A percentile compares a stretch with the other conserved stretches of the same genome.
Evolutionary conservation across 176 grass and related monocot genomes (phyloP).

Genomic region (Ananas comosus): DNA sequence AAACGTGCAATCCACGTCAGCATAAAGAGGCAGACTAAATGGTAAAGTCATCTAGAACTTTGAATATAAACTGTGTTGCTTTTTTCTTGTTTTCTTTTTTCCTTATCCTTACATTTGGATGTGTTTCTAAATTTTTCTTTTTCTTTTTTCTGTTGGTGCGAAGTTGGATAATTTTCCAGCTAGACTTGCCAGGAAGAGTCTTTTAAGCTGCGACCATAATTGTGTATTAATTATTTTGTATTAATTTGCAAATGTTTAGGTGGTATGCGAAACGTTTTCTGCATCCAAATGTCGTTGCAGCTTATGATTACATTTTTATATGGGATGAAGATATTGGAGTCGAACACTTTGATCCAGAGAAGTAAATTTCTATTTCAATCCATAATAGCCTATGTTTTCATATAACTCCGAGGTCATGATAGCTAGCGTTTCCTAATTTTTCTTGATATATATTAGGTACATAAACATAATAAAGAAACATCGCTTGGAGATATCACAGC

Average conservation of each 20-base stretch:
- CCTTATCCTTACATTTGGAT: neutral
- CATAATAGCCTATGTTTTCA: neutral
- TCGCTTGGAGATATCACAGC: constrained; percentile 23
- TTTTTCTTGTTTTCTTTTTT: neutral
- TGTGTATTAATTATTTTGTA: neutral
- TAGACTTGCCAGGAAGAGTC: neutral
- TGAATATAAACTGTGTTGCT: neutral
- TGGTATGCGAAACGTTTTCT: constrained; percentile 27
- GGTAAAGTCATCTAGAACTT: constrained; percentile 23
- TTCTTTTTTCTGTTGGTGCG: neutral
- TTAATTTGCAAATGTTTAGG: constrained; percentile 8
- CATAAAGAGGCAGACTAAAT: constrained; percentile 84
- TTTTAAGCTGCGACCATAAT: neutral
- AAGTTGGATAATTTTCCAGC: neutral
- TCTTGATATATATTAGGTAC: constrained; percentile 5
- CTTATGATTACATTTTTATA: constrained; percentile 22
- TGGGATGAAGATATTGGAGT: constrained; percentile 22
- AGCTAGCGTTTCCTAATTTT: neutral
- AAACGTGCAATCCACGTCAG: constrained; percentile 86
- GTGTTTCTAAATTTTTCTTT: neutral
- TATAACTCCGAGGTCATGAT: neutral
- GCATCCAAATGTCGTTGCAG: constrained; percentile 16
- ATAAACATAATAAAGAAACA: constrained; percentile 9
- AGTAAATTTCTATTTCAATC: neutral
- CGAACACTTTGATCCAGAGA: constrained; percentile 13